A percentile compares a stretch with the other conserved stretches of the same genome.
phyloP scores from a whole-genome alignment of 768 basidiomycete genomes.

The Lactarius indigo region DNA sequence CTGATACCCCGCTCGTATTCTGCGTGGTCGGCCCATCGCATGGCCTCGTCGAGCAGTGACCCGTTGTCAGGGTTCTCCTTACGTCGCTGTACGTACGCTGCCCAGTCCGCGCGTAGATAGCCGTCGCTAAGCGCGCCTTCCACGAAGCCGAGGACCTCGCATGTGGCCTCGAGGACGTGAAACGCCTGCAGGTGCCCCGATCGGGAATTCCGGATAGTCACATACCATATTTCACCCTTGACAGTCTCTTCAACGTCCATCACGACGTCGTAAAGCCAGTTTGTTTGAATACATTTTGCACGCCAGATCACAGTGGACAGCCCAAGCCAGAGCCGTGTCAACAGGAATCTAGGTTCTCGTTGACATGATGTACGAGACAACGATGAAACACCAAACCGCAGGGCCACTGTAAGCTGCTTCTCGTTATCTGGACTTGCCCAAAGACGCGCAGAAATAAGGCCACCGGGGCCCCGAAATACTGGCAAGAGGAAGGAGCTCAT shows the following conservation, averaged over 20 bases:
- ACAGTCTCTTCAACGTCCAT: conserved; percentile 51
- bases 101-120: conserved; percentile 60
- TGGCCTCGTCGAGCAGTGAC: conserved; percentile 36
- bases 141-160: conserved; percentile 61
- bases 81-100: conserved; percentile 45
- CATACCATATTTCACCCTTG: conserved; percentile 55
- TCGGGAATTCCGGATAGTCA: conserved; percentile 34
- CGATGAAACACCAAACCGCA: conserved; percentile 43
- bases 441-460: conserved; percentile 42
- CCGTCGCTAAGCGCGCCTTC: conserved; percentile 16
- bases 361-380: not conserved
- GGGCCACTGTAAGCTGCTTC: conserved; percentile 51
- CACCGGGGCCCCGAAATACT: conserved; percentile 32
- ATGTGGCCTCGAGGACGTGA: conserved; percentile 66
- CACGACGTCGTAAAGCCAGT: conserved; percentile 40
- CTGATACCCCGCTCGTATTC: conserved; percentile 70
- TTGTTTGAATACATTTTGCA: conserved; percentile 27
- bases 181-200: conserved; percentile 33
- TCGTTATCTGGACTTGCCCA: conserved; percentile 61
- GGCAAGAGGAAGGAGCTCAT: conserved; percentile 48
- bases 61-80: not conserved
- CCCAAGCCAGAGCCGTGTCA: conserved; percentile 61
- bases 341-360: conserved; percentile 46
- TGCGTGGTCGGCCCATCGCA: conserved; percentile 68
- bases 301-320: conserved; percentile 45